Base-by-base conservation (phyloP, 441 rosid genomes). In the Gossypium schwendimanii region DNA sequence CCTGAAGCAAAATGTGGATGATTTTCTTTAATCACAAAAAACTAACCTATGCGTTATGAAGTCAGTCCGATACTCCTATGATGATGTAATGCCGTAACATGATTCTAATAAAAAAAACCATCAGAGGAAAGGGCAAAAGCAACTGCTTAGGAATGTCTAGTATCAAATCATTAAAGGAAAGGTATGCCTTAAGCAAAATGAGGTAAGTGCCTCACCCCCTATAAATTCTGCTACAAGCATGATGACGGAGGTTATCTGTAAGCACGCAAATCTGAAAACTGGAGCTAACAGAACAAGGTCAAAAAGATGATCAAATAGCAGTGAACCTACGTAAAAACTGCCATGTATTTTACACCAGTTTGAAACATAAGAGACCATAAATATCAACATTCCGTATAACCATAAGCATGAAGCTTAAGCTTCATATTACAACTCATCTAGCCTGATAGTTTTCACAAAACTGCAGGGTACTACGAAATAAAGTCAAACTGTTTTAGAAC, bases 141-240 rank as follows among this genome's bases (percentile, higher is more conserved):
- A 58, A 58, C 28, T 55, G 7, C 28, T 24, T 58, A 58, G 17
- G 15, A 14, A 58, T 4, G 17, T 58, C 36, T 58, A 24, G 7
- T 24, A 58, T 58, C 3, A 58, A 58, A 36, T 24, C 36, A 23
- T 31, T 24, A 12, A 11, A 58, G 36, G n/a, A 58, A 58, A 11
- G 8, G 36, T 55, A 61, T 7, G 23, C n/a, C 47, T 10, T 17
- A 9, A 21, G 60, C 54, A 78, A 61, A 66, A 58, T 41, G 55
- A 69, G 65, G 20, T 5, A 0, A 67, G 55, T 67, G 69, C 73
- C 80, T 68, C 55, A 41, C 53, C 54, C 52, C 54, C 26, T 50
- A 39, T 8, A 18, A 18, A 68, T 20, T 62, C 71, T 50, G 61
- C 15, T 64, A 74, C 33, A 70, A 71, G 15, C 36, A 14, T 36